phyloP scores from a whole-genome alignment of 116 monocot species.

The Dioscorea cayenensis region DNA sequence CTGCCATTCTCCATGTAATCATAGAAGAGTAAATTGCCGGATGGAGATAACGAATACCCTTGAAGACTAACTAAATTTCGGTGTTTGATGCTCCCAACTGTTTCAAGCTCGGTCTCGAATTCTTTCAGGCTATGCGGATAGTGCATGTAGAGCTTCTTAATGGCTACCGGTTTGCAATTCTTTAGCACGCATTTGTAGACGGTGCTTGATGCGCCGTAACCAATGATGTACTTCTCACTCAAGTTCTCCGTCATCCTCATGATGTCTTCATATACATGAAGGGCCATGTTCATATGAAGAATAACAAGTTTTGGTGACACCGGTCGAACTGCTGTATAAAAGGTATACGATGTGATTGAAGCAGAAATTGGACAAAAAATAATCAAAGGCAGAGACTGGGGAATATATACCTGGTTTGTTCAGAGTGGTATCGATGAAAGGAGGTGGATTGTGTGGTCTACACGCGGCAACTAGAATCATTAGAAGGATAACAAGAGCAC shows the following conservation, averaged over 20 bases:
- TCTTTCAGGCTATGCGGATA: conserved; percentile 82
- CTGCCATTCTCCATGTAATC: conserved; percentile 99
- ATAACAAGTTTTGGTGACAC: conserved; percentile 79
- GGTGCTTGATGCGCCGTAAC: conserved; percentile 91
- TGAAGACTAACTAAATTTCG: conserved; percentile 88
- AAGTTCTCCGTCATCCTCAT: conserved; percentile 98
- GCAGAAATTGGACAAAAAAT: no score
- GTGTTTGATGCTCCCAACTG: conserved; percentile 94
- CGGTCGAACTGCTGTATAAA: conserved; percentile 29
- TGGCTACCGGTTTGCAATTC: conserved; percentile 93
- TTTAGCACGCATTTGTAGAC: conserved; percentile 94
- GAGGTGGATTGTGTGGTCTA: conserved; percentile 52
- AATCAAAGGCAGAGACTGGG: no score
- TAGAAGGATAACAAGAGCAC: conserved; percentile 64
- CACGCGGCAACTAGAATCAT: conserved; percentile 71
- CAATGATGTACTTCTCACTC: conserved; percentile 92
- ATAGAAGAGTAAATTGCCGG: conserved; percentile 89
- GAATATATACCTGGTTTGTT: conserved; percentile 3
- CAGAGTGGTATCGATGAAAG: conserved; percentile 2
- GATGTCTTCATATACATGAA: conserved; percentile 96
- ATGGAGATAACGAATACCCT: conserved; percentile 85
- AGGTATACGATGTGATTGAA: no score
- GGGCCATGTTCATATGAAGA: conserved; percentile 99
- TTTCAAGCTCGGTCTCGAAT: conserved; percentile 88
- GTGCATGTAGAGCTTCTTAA: conserved; percentile 78